Conservation (phyloP, 2,329 filamentous ascomycete genomes). For the Ascochyta clinopodiicola region DNA sequence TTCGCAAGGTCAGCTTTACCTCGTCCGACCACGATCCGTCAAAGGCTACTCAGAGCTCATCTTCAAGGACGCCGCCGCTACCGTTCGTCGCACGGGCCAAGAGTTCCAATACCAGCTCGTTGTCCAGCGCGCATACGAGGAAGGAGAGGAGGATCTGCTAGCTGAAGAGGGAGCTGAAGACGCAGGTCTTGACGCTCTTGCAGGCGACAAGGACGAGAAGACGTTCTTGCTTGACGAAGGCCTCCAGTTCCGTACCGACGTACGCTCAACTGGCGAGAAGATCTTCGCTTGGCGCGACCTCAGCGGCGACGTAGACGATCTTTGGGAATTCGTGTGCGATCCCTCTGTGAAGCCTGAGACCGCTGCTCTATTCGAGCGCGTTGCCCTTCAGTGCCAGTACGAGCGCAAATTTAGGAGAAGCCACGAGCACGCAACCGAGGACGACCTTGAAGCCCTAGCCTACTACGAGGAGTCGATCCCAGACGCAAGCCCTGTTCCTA, state of each 20-base stretch:
- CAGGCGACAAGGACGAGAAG: constrained; percentile 91
- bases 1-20: constrained; percentile 93
- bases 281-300: constrained; percentile 94
- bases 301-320: constrained; percentile 89
- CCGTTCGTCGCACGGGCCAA: constrained; percentile 89
- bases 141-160: constrained; percentile 90
- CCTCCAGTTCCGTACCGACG: constrained; percentile 84
- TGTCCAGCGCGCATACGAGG: constrained; percentile 93
- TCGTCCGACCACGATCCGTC: constrained; percentile 91
- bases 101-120: constrained; percentile 98
- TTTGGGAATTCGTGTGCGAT: constrained; percentile 99
- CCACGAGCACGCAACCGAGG: constrained; percentile 78
- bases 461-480: constrained; percentile 72
- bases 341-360: constrained; percentile 70
- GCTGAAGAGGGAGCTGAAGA: constrained; percentile 90
- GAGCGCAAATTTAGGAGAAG: constrained; percentile 90
- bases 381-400: constrained; percentile 94
- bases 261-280: constrained; percentile 79
- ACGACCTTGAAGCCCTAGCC: constrained; percentile 81
- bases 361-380: constrained; percentile 79
- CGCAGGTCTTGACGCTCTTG: constrained; percentile 74
- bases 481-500: constrained; percentile 63
- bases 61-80: constrained; percentile 94
- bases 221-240: constrained; percentile 94
- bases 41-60: constrained; percentile 99